These are phyloP conservation scores for Coemansia aciculifera DNA, from an alignment of 192 early-diverging fungal species.

Conservation along the genomic window DNA sequence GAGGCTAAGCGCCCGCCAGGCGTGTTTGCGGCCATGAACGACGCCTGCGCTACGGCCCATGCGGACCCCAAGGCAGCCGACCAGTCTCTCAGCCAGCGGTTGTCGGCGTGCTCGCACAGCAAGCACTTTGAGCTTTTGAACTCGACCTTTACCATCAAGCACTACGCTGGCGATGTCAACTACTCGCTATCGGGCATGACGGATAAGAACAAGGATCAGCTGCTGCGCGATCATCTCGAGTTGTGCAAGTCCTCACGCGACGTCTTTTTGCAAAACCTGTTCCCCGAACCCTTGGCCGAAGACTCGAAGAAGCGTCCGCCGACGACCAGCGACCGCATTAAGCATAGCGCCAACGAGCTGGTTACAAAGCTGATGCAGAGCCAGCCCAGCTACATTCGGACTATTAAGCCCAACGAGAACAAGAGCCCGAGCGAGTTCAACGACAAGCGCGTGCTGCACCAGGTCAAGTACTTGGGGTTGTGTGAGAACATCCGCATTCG, in stretches of 20 bases:
- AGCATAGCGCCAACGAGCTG: slow-evolving; percentile 77
- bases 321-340: slow-evolving; percentile 96
- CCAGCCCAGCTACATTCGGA: slow-evolving; percentile 93
- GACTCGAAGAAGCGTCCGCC: slow-evolving; percentile 95
- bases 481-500: slow-evolving; percentile 97
- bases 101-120: slow-evolving; percentile 66
- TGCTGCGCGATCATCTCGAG: slow-evolving; percentile 89
- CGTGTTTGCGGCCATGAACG: slow-evolving; percentile 90
- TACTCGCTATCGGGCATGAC: slow-evolving; percentile 92
- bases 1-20: slow-evolving; percentile 96
- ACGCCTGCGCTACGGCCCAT: slow-evolving; percentile 96
- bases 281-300: slow-evolving; percentile 88
- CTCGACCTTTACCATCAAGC: slow-evolving; percentile 78
- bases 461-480: slow-evolving; percentile 95
- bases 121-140: slow-evolving; percentile 74
- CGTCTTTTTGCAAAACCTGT: slow-evolving; percentile 74
- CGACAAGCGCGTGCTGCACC: slow-evolving; percentile 88
- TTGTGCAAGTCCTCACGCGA: slow-evolving; percentile 79
- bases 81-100: slow-evolving; percentile 68
- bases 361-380: slow-evolving; percentile 94
- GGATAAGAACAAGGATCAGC: slow-evolving; percentile 97
- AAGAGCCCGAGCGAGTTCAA: slow-evolving; percentile 92
- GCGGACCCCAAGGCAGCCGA: slow-evolving; percentile 83
- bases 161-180: slow-evolving; percentile 96
- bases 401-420: slow-evolving; percentile 98